Percentiles rank a stretch among this genome's conserved stretches.
These are phyloP conservation scores for Pestalotiopsis sp. DNA, from an alignment of 2,329 filamentous ascomycete genomes.

Conservation along the genomic window DNA sequence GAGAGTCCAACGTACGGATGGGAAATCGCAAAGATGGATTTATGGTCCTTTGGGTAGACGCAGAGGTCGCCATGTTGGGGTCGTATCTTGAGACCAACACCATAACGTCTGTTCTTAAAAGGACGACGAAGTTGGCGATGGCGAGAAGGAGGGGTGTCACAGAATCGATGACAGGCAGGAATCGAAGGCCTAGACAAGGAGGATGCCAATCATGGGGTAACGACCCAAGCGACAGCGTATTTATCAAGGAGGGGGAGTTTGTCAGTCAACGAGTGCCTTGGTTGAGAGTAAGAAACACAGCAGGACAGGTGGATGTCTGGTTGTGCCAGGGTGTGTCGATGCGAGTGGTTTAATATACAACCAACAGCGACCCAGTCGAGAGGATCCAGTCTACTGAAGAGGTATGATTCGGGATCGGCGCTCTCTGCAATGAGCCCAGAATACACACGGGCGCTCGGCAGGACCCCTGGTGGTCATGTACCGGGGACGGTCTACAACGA, in stretches of 20 bases:
- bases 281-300: conserved; percentile 7
- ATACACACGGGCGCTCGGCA: background rate
- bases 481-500: conserved; percentile 16
- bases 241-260: conserved; percentile 19
- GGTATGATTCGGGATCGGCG: conserved; percentile 17
- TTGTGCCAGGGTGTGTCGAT: conserved; percentile 11
- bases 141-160: conserved; percentile 4
- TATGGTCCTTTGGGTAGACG: background rate
- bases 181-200: conserved; percentile 4
- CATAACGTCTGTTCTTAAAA: background rate
- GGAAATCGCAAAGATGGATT: background rate
- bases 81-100: conserved; percentile 16
- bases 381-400: conserved; percentile 27
- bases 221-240: conserved; percentile 20
- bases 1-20: conserved; percentile 1
- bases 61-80: background rate
- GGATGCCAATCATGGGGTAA: conserved; percentile 17
- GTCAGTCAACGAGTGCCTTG: background rate
- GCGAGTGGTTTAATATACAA: conserved; percentile 30
- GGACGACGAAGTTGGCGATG: background rate
- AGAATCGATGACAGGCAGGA: conserved; percentile 5
- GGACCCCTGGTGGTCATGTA: background rate
- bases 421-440: conserved; percentile 2
- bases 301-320: conserved; percentile 16
- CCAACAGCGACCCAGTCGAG: conserved; percentile 25